Evolutionary conservation across 305 asterid species (phyloP), one percentile per base, ranked within the genome.

Genomic region (Solanum hybrid): DNA sequence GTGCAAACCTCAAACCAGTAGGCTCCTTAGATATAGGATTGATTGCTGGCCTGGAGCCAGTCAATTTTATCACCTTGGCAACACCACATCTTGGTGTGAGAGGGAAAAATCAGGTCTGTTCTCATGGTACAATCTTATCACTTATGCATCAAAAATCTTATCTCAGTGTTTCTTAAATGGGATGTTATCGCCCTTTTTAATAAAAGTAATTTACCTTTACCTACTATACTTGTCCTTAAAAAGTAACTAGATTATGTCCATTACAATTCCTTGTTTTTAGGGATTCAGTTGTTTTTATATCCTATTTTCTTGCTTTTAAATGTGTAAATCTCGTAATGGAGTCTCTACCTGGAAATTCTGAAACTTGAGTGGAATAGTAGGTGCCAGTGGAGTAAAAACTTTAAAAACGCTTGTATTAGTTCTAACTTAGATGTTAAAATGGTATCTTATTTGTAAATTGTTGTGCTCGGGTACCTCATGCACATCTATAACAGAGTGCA

Each of bases 21-120:
- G 89, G 88, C 91, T 89, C 92, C 86, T 91, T 94, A 51, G 91
- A 89, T 89, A 79, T 90, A 87, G 96, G 96, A 83, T 90, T 90
- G 89, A 95, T 97, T 92, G 98, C 99, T 91, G 98, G 99, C 88
- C 94, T 97, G 92, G 99, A 97, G 92, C 97, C 99, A 75, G 89
- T 95, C 89, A 95, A 95, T 91, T 97, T 97, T 94, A 95, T 97
- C 89, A 97, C 99, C 91, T 93, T 97, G 89, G 99, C 99, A 73
- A 97, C 99, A 32, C 99, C 99, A 93, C 99, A 97, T 96, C 97
- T 97, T 26, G 99, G 99, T 51, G 99, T 97, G 81, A 93, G 99
- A 92, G 99, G 99, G 90, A 96, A 94, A 90, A 97, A 95, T 91
- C 99, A 97, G 99, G 99, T 97, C 91, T 88, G 90, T 93, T 90